These are phyloP conservation scores for Kockovaella imperatae DNA, from an alignment of 768 basidiomycete genomes.

Conservation along the genomic window DNA sequence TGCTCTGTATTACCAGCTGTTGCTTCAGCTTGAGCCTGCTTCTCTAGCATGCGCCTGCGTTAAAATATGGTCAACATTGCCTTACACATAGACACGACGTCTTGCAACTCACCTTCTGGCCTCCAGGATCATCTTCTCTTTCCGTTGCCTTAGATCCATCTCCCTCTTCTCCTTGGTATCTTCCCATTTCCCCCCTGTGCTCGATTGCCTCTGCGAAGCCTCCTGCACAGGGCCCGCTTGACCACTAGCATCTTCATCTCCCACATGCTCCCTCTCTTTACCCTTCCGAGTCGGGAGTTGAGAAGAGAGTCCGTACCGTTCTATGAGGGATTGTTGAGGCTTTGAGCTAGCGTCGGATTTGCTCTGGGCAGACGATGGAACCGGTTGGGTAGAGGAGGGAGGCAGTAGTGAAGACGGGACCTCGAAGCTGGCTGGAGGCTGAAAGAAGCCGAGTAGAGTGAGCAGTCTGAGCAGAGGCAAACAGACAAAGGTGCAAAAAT, in stretches of 20 bases:
- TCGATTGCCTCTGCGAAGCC: neutral
- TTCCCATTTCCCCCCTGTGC: conserved; percentile 29
- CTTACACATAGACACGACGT: neutral
- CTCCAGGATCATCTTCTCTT: conserved; percentile 43
- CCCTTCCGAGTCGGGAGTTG: conserved; percentile 17
- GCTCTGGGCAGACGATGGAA: conserved; percentile 12
- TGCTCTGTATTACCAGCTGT: neutral
- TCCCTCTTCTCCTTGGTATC: conserved; percentile 36
- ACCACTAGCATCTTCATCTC: neutral
- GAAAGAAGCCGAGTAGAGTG: neutral
- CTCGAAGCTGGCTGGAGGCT: conserved; percentile 34
- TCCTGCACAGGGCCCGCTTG: neutral
- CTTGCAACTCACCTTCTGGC: conserved; percentile 36
- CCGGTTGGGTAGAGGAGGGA: conserved; percentile 10
- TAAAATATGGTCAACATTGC: conserved; percentile 3
- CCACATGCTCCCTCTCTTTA: conserved; percentile 28
- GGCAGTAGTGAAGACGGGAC: conserved; percentile 35
- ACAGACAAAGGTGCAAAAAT: neutral
- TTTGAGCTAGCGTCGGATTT: neutral
- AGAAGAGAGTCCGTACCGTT: conserved; percentile 31
- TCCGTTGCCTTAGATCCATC: conserved; percentile 36
- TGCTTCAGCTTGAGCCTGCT: conserved; percentile 8
- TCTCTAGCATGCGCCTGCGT: conserved; percentile 33
- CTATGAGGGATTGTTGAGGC: conserved; percentile 28
- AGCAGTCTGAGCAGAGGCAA: neutral